Evolutionary conservation across 306 rosid genomes (phyloP).

Genomic region (Castanopsis chinensis): DNA sequence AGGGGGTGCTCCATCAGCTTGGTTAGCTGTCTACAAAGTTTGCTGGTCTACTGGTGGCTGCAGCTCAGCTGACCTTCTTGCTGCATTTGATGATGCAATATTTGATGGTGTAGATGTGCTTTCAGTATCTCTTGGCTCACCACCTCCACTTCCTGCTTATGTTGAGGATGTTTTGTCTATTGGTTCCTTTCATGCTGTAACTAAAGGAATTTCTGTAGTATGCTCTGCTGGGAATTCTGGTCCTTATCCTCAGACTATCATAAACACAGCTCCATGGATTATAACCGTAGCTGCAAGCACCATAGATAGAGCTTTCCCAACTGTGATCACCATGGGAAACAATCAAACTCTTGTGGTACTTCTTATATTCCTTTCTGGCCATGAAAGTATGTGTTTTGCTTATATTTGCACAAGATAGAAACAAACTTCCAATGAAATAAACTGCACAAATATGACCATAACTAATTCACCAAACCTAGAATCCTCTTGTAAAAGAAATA

Average conservation of each 20-base stretch:
- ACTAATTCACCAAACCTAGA: not conserved
- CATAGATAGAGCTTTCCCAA: constrained; percentile 55
- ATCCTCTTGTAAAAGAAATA: not conserved
- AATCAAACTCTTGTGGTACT: constrained; percentile 55
- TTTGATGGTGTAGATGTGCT: constrained; percentile 54
- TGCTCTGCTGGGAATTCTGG: constrained; percentile 69
- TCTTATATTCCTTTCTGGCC: constrained; percentile 18
- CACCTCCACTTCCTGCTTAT: constrained; percentile 50
- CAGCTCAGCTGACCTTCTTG: constrained; percentile 58
- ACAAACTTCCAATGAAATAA: not conserved
- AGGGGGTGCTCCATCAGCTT: constrained; percentile 67
- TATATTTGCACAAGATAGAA: not conserved
- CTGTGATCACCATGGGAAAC: constrained; percentile 48
- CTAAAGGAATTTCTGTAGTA: constrained; percentile 52
- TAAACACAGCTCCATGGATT: constrained; percentile 61
- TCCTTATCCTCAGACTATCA: constrained; percentile 57
- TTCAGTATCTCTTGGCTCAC: constrained; percentile 54
- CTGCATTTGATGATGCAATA: constrained; percentile 69
- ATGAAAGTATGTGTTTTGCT: not conserved
- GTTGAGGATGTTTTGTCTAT: constrained; percentile 52
- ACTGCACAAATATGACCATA: not conserved
- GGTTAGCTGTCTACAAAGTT: constrained; percentile 55
- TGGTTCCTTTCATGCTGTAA: constrained; percentile 59
- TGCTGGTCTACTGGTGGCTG: constrained; percentile 60
- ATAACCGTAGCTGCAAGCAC: constrained; percentile 61